Conservation (phyloP, 2,329 filamentous ascomycete genomes). For the Fusarium sp. region DNA sequence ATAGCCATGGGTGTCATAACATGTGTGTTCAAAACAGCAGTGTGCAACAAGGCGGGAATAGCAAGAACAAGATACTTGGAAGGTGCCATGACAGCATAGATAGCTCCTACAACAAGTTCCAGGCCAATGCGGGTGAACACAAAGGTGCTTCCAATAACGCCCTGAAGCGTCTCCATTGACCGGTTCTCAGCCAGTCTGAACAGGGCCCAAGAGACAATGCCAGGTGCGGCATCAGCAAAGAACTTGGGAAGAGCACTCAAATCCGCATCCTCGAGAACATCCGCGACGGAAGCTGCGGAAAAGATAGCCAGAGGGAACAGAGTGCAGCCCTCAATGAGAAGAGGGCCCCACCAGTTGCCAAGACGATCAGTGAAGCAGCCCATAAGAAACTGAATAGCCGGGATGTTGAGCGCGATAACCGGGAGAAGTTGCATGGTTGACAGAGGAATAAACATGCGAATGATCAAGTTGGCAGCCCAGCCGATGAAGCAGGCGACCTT, state of each 20-base stretch:
- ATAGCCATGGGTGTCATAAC: constrained; percentile 71
- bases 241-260: constrained; percentile 66
- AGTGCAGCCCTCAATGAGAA: constrained; percentile 79
- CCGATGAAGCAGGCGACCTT: constrained; percentile 76
- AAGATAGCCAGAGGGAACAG: constrained; percentile 76
- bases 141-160: constrained; percentile 70
- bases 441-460: constrained; percentile 61
- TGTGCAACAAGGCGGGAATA: constrained; percentile 79
- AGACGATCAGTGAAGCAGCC: constrained; percentile 73
- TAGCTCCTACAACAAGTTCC: constrained; percentile 73
- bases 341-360: constrained; percentile 77
- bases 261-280: constrained; percentile 71
- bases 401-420: constrained; percentile 80
- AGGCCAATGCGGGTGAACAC: constrained; percentile 78
- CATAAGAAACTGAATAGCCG: constrained; percentile 78
- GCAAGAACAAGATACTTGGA: constrained; percentile 75
- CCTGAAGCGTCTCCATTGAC: constrained; percentile 56
- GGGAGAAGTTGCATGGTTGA: constrained; percentile 70
- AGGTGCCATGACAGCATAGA: constrained; percentile 75
- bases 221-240: constrained; percentile 72
- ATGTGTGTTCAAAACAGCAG: constrained; percentile 79
- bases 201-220: constrained; percentile 73
- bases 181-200: constrained; percentile 66
- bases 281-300: constrained; percentile 72
- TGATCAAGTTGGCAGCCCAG: constrained; percentile 73